Evolutionary conservation across 345 rosid species (phyloP), one percentile per base, ranked within the genome.

Genomic region (Arabidopsis suecica): DNA sequence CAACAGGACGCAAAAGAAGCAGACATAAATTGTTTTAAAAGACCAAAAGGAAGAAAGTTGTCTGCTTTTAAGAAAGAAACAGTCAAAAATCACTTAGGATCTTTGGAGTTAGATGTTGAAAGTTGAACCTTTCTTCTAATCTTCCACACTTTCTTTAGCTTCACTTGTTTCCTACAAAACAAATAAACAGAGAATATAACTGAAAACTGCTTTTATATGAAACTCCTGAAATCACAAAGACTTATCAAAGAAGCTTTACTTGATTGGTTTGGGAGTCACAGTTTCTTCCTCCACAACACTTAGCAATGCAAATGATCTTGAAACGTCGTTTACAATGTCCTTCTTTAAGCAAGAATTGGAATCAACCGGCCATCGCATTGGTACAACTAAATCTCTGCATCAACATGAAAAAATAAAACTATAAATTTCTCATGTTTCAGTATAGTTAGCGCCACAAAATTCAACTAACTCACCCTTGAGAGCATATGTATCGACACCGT

Each of bases 291-390:
- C 75, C 63, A 8, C 69, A 33, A 76, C 61, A 69, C 69, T 76
- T 7, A 76, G 18, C 64, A 45, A 53, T 6, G 72, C 74, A 36
- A 76, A 61, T 9, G 74, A 69, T 33, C 79, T 69, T 45, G 69
- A 41, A 14, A 76, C 58, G 1, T 61, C 22, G 41, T 23, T 61
- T 69, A 69, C 9, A 7, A 6, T 33, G n/a, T 33, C 75, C 2
- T 60, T 69, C 64, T 68, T 53, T 5, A 28, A 22, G 64, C 47
- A 32, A 53, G 69, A 58, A 33, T 36, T 28, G 30, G 10, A 33
- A 33, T 33, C 10, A 3, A 69, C 33, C 13, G 73, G 69, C 83
- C 83, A 80, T 70, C 33, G 66, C 80, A 64, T 75, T 1, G 83
- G 80, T 28, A 75, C 70, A 50, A 65, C 80, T 36, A 69, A 28